phyloP scores from a whole-genome alignment of 257 asterid genomes.

The Solanum tarijense region DNA sequence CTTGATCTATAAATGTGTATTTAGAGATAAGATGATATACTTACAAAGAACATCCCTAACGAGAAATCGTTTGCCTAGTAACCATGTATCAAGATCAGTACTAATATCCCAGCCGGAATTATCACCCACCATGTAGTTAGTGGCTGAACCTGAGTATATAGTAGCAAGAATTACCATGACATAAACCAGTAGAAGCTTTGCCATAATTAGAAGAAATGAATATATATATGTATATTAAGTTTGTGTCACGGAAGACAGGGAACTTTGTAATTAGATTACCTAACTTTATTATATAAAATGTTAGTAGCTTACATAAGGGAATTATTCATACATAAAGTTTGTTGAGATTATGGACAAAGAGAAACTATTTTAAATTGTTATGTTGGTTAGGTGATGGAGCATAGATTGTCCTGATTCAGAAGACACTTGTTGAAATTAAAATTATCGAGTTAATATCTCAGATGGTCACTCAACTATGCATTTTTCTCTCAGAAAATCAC shows the following conservation, averaged over 20 bases:
- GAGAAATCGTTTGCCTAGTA: slow-evolving; percentile 25
- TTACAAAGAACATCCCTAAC: slow-evolving; percentile 44
- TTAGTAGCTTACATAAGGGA: background rate
- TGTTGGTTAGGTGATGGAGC: background rate
- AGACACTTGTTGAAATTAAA: slow-evolving; percentile 18
- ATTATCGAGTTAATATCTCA: too few species aligned
- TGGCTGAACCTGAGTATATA: slow-evolving; percentile 32
- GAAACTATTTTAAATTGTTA: background rate
- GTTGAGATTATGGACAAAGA: background rate
- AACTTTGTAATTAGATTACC: slow-evolving; percentile 39
- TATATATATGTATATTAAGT: background rate
- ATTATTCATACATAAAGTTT: background rate
- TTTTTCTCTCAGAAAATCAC: too few species aligned
- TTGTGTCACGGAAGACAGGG: background rate
- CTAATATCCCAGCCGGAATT: slow-evolving; percentile 86
- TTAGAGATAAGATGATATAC: background rate
- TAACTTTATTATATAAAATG: slow-evolving; percentile 8
- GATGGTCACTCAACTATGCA: too few species aligned
- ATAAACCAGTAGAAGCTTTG: slow-evolving; percentile 12
- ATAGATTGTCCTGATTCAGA: slow-evolving; percentile 31
- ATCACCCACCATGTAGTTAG: slow-evolving; percentile 50
- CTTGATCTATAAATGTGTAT: background rate
- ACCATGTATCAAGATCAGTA: slow-evolving; percentile 69
- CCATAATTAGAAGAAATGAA: slow-evolving; percentile 21
- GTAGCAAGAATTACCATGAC: slow-evolving; percentile 8